phyloP scores from a whole-genome alignment of 257 asterid species.

The Misopates orontium region DNA sequence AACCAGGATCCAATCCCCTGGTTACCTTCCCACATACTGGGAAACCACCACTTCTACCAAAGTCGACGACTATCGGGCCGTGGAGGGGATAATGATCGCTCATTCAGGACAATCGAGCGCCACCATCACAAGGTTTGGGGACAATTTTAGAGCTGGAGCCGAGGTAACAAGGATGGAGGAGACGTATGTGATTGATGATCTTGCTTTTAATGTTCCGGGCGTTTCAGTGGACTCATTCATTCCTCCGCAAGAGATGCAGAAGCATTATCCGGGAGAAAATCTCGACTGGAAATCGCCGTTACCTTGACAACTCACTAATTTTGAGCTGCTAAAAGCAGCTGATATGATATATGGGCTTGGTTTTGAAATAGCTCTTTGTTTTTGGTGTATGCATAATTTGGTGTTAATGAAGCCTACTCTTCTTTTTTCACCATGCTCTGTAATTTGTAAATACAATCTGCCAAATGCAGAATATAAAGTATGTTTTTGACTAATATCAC shows the following conservation, averaged over 20 bases:
- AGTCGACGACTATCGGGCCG: conserved; percentile 63
- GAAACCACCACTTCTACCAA: conserved; percentile 70
- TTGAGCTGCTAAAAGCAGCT: background rate
- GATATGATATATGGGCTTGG: background rate
- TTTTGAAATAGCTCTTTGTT: background rate
- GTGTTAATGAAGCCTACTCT: too few relatives aligned
- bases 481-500: too few relatives aligned
- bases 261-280: conserved; percentile 40
- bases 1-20: conserved; percentile 75
- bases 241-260: conserved; percentile 70
- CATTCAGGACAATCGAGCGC: conserved; percentile 76
- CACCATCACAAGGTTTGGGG: conserved; percentile 70
- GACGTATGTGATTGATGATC: conserved; percentile 67
- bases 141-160: conserved; percentile 53
- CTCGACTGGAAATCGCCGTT: conserved; percentile 58
- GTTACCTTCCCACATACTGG: conserved; percentile 76
- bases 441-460: too few relatives aligned
- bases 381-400: background rate
- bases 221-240: conserved; percentile 70
- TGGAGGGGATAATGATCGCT: conserved; percentile 71
- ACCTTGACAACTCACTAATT: conserved; percentile 30
- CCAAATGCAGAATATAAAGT: too few relatives aligned
- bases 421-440: too few relatives aligned
- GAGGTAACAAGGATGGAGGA: conserved; percentile 76
- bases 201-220: conserved; percentile 72